These are phyloP conservation scores for Scenedesmus sp. DNA, from an alignment of 163 green algal genomes.

Conservation along the genomic window DNA sequence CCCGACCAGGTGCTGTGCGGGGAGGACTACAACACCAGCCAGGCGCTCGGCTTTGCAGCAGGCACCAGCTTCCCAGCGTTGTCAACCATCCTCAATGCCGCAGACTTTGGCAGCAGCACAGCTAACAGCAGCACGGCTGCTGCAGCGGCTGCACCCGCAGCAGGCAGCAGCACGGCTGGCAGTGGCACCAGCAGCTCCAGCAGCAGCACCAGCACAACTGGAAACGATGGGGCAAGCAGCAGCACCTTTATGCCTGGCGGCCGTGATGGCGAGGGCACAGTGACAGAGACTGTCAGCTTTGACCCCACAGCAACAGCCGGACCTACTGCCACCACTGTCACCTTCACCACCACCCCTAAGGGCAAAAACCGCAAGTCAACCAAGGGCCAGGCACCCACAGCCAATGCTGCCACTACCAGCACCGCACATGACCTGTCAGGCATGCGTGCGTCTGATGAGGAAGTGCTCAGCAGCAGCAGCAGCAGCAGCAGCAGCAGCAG, in stretches of 20 bases:
- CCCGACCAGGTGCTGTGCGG: slow-evolving; percentile 45
- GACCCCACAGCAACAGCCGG: slow-evolving; percentile 12
- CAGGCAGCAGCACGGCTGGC: not conserved
- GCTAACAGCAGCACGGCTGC: not conserved
- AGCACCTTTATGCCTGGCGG: slow-evolving; percentile 15
- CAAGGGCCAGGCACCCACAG: not conserved
- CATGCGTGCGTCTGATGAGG: not conserved
- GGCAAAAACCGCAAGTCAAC: not conserved
- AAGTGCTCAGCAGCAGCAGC: not conserved
- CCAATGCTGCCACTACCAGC: not conserved
- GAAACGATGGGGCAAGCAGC: not conserved
- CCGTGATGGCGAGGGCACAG: not conserved
- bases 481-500: not conserved
- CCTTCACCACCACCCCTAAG: not conserved
- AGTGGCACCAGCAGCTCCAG: not conserved
- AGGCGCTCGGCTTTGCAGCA: not conserved
- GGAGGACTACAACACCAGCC: slow-evolving; percentile 41
- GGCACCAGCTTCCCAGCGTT: slow-evolving; percentile 23
- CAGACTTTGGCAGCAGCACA: not conserved
- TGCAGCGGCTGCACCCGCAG: not conserved
- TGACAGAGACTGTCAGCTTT: slow-evolving; percentile 11
- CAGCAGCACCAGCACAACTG: not conserved
- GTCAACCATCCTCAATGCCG: slow-evolving; percentile 1
- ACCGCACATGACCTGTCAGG: not conserved
- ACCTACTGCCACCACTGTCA: not conserved